Evolutionary conservation across 345 rosid species (phyloP), one percentile per base, ranked within the genome.

Genomic region (Combretum micranthum): DNA sequence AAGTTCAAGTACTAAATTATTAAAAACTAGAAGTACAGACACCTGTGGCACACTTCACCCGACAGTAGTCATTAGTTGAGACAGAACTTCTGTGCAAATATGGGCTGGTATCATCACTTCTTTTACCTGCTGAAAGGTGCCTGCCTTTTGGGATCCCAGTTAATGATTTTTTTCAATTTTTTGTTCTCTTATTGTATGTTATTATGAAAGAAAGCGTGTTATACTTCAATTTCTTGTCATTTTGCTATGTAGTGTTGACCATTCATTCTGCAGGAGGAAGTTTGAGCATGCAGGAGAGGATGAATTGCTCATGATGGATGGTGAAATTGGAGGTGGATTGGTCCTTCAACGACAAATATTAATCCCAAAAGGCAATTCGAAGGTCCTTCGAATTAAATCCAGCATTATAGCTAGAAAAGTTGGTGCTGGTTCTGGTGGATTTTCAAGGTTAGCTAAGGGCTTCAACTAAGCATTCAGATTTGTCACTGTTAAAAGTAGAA

Each of bases 361-460:
- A 6, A 77, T 88, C 61, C 75, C 56, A 23, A 71, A 68, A 50
- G 84, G 72, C 55, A 60, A 77, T 57, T 74, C 85, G 0, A 78
- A 69, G 50, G 52, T 79, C 72, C 64, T 88, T 55, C 78, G 44
- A 13, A 80, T 88, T 56, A 73, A 79, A 46, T 92, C 96, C 61
- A 68, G 74, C 70, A 72, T 92, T 68, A 56, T 81, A 68, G 93
- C 88, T 47, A 80, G 64, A 49, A 84, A 72, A 8, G 87, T 92
- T 55, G 98, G 90, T 69, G 90, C 98, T 68, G 93, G 98, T 46
- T 91, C 96, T 49, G 95, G 96, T 37, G 98, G 95, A 72, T 88
- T 64, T 77, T 88, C 96, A 73, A 92, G 96, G 98, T 88, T 49
- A 68, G 70, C 39, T 4, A 32, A 32, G 9, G 39, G 39, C 39